Conservation (phyloP, 768 basidiomycete species). For the Lentinula guzmanii region DNA sequence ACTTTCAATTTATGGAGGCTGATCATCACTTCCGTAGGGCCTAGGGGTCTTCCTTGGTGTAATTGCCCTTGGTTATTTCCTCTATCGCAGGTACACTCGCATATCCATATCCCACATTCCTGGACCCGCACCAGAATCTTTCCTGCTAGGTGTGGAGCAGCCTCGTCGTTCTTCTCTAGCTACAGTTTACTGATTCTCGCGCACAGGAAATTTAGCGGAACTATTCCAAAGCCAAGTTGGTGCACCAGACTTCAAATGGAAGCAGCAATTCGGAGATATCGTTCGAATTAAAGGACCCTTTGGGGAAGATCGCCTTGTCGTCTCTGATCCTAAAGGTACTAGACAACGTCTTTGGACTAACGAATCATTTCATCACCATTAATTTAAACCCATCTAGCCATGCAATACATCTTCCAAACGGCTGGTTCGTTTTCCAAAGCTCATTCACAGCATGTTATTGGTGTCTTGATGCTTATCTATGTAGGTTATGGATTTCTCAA, state of each 20-base stretch:
- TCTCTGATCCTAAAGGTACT: background rate
- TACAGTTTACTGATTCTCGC: background rate
- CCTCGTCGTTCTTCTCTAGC: background rate
- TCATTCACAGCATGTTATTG: background rate
- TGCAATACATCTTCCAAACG: slow-evolving; percentile 53
- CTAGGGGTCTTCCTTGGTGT: background rate
- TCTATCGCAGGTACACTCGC: slow-evolving; percentile 15
- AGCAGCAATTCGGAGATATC: slow-evolving; percentile 41
- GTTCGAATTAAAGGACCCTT: slow-evolving; percentile 33
- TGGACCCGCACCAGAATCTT: slow-evolving; percentile 45
- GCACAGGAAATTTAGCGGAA: slow-evolving; percentile 41
- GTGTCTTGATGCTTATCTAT: slow-evolving; percentile 5
- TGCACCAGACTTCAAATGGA: slow-evolving; percentile 45
- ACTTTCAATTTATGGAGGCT: background rate
- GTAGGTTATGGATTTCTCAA: slow-evolving; percentile 54
- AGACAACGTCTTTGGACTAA: too few relatives aligned
- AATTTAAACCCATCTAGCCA: slow-evolving; percentile 31
- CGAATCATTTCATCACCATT: too few relatives aligned
- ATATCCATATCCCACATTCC: slow-evolving; percentile 39
- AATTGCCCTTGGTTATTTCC: background rate
- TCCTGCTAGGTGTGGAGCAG: slow-evolving; percentile 32
- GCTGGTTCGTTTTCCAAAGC: slow-evolving; percentile 26
- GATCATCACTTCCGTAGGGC: background rate
- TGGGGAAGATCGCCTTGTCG: slow-evolving; percentile 14
- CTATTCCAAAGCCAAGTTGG: slow-evolving; percentile 47